A percentile compares a stretch with the other conserved stretches of the same genome.
phyloP scores from a whole-genome alignment of 805 yeast genomes.

The Ogataea paraovalis region DNA sequence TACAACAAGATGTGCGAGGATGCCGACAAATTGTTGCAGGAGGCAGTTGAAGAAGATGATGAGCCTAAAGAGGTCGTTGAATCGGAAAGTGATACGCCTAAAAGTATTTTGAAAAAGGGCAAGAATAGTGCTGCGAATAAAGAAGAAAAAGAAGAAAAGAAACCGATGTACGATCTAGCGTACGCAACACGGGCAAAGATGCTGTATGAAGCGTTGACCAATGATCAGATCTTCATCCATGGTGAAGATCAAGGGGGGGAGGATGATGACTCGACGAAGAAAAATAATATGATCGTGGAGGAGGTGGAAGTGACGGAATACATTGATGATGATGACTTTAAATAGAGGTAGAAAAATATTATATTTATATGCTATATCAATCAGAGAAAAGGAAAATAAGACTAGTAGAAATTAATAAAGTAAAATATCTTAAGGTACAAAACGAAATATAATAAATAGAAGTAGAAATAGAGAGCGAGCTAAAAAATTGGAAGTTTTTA shows the following conservation, averaged over 20 bases:
- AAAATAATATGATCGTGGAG: constrained; percentile 36
- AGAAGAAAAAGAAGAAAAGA: constrained; percentile 3
- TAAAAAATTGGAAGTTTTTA: no score
- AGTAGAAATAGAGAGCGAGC: no score
- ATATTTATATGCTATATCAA: neutral
- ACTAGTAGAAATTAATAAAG: neutral
- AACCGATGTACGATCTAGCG: constrained; percentile 31
- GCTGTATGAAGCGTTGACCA: constrained; percentile 34
- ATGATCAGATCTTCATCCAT: constrained; percentile 21
- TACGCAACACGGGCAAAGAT: constrained; percentile 40
- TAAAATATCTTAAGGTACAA: no score
- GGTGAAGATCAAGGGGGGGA: constrained; percentile 11
- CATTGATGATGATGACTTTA: constrained; percentile 28
- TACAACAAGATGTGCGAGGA: constrained; percentile 55
- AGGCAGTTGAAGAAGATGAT: constrained; percentile 21
- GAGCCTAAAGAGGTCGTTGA: no score
- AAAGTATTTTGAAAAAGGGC: no score
- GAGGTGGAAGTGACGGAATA: constrained; percentile 40
- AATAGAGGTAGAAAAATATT: neutral
- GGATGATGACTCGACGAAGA: constrained; percentile 6
- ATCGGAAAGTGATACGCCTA: constrained; percentile 5
- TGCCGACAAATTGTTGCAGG: constrained; percentile 38
- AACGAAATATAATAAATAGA: no score
- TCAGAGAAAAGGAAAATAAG: constrained; percentile 8
- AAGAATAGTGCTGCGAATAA: constrained; percentile 5